phyloP scores from a whole-genome alignment of 164 flowering plant species.

The Magnolia kwangsiensis region DNA sequence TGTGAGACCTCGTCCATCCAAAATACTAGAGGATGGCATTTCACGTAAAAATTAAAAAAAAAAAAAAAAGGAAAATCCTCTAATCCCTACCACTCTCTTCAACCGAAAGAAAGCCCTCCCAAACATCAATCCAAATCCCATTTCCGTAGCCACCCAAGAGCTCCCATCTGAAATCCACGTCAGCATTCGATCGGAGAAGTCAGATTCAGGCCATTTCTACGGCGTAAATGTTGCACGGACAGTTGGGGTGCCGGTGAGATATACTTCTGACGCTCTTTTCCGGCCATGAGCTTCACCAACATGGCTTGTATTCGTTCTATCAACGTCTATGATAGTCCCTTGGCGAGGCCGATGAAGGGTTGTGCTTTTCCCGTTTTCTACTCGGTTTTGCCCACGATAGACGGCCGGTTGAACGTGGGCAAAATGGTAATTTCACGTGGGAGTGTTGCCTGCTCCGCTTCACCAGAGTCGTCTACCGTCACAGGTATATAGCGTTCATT shows the following conservation, averaged over 20 bases:
- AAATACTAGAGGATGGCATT: background rate
- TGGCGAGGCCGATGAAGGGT: slow-evolving; percentile 8
- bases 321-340: slow-evolving; percentile 9
- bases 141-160: background rate
- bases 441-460: slow-evolving; percentile 21
- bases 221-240: background rate
- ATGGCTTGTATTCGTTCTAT: slow-evolving; percentile 21
- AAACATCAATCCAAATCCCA: background rate
- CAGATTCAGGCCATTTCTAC: background rate
- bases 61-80: background rate
- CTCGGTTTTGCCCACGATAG: slow-evolving; percentile 2
- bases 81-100: background rate
- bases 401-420: slow-evolving; percentile 1
- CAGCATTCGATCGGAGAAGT: background rate
- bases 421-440: slow-evolving; percentile 8
- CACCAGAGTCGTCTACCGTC: slow-evolving; percentile 24
- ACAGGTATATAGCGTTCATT: background rate
- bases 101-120: background rate
- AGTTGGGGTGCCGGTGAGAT: background rate
- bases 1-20: background rate
- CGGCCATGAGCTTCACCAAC: slow-evolving; percentile 4
- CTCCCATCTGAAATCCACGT: background rate
- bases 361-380: slow-evolving; percentile 7
- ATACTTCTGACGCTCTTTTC: background rate
- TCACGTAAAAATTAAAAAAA: background rate